phyloP scores from a whole-genome alignment of 2,329 filamentous ascomycete species.

The Cladosporium sp. region DNA sequence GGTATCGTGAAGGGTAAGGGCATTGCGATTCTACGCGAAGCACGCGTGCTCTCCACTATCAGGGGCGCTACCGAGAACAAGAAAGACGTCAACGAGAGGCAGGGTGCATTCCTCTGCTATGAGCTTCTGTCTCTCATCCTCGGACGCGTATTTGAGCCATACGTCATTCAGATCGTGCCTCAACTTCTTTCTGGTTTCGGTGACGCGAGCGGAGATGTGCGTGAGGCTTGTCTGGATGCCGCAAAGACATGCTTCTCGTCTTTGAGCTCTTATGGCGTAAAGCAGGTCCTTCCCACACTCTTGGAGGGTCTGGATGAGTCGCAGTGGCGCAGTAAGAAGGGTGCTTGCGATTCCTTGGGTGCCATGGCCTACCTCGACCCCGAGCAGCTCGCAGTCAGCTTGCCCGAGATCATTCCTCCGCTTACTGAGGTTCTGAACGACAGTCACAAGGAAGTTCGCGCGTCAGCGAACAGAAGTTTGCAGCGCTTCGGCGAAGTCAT shows the following conservation, averaged over 20 bases:
- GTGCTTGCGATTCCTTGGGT: conserved; percentile 91
- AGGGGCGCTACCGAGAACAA: conserved; percentile 89
- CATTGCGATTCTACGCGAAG: conserved; percentile 77
- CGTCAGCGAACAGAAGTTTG: conserved; percentile 89
- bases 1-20: conserved; percentile 89
- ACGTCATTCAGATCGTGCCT: conserved; percentile 92
- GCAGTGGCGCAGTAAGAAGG: conserved; percentile 98
- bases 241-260: conserved; percentile 93
- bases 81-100: conserved; percentile 84
- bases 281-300: conserved; percentile 87
- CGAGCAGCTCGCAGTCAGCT: conserved; percentile 84
- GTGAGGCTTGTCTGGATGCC: conserved; percentile 88
- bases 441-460: conserved; percentile 94
- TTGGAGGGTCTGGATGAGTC: conserved; percentile 89
- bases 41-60: conserved; percentile 79
- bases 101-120: conserved; percentile 85
- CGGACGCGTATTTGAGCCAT: conserved; percentile 89
- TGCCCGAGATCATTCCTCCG: conserved; percentile 96
- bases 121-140: conserved; percentile 86
- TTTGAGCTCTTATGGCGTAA: conserved; percentile 93
- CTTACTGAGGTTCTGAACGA: conserved; percentile 93
- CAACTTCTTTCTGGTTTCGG: conserved; percentile 88
- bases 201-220: conserved; percentile 82
- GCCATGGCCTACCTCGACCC: conserved; percentile 99
- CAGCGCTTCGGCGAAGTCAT: conserved; percentile 99